Evolutionary conservation across 2,329 filamentous ascomycete species (phyloP), one percentile per base, ranked within the genome.

Genomic region (Fusarium musae): DNA sequence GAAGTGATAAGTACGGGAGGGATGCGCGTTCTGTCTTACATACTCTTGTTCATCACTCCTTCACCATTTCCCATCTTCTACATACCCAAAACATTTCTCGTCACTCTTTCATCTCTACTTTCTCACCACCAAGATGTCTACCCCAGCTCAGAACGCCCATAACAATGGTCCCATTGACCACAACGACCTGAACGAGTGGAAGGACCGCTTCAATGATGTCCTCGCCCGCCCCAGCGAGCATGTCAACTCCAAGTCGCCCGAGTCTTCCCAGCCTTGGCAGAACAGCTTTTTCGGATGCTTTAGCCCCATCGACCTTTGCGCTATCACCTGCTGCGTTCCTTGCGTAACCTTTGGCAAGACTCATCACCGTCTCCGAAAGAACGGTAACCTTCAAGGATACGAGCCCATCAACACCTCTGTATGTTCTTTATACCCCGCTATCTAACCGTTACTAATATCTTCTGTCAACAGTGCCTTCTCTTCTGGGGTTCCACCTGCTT

Each of bases 321-420:
- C 85, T n/a, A 79, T 86, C 59, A 82, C 83, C 21, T 87, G 81
- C 72, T 87, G 82, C 69, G 69, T 85, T 32, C 85, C 85, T 4
- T 87, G 85, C 69, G 79, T 87, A 37, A 85, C 84, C 39, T 87
- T 86, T 54, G 85, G 85, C 78, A 85, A 84, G 82, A 86, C 84
- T 6, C 78, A 86, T 62, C 85, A 87, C 70, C 83, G 85, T 26
- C 75, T 86, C 16, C 80, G 78, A 65, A 83, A 83, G 78, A 80
- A 82, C 32, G 80, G 76, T 40, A 80, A 78, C 62, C 81, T 87
- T 12, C 69, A 82, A 23, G 85, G 83, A 19, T 87, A 85, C 39
- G 83, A 86, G 79, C 80, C 83, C 37, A 78, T 85, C 75, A 87
- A 87, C 79, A 85, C 83, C 17, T 82, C 83, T 39, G 85, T 87